These are phyloP conservation scores for Hericium rajendrae DNA, from an alignment of 768 basidiomycete genomes.

Conservation along the genomic window DNA sequence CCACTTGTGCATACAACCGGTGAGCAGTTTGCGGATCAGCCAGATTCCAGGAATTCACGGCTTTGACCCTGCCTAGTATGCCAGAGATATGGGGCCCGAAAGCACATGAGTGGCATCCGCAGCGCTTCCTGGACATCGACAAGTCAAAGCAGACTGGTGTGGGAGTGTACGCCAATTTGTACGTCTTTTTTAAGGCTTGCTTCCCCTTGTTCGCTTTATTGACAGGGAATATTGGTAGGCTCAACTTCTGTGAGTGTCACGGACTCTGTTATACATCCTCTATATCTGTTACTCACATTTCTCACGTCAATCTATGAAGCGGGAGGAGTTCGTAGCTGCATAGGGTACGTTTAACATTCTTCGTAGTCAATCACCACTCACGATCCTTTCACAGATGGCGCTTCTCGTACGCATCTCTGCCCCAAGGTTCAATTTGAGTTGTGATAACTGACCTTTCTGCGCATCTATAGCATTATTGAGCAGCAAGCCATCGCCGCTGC, in stretches of 20 bases:
- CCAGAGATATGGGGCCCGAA: conserved; percentile 10
- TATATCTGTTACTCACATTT: not conserved
- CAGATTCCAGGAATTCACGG: not conserved
- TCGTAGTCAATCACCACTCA: not conserved
- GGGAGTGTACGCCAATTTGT: conserved; percentile 9
- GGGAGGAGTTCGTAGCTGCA: conserved; percentile 6
- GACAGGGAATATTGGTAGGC: not conserved
- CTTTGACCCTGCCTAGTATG: not conserved
- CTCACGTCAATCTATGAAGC: not conserved
- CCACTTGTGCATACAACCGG: conserved; percentile 5
- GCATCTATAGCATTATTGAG: conserved; percentile 4
- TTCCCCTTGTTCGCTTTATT: not conserved
- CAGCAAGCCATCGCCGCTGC: conserved; percentile 5
- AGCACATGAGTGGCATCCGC: conserved; percentile 6
- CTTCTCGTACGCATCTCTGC: conserved; percentile 3
- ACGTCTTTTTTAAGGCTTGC: not conserved
- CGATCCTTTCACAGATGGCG: not conserved
- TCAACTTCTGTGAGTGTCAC: conserved; percentile 6
- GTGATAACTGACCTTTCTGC: not conserved
- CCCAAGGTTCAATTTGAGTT: too few relatives aligned
- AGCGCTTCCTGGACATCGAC: conserved; percentile 5
- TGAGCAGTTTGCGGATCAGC: not conserved
- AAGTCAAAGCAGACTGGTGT: not conserved
- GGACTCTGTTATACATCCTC: not conserved
- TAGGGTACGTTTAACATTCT: not conserved